These are phyloP conservation scores for Hymenoscyphus occultus DNA, from an alignment of 2,329 filamentous ascomycete species.

Conservation along the genomic window DNA sequence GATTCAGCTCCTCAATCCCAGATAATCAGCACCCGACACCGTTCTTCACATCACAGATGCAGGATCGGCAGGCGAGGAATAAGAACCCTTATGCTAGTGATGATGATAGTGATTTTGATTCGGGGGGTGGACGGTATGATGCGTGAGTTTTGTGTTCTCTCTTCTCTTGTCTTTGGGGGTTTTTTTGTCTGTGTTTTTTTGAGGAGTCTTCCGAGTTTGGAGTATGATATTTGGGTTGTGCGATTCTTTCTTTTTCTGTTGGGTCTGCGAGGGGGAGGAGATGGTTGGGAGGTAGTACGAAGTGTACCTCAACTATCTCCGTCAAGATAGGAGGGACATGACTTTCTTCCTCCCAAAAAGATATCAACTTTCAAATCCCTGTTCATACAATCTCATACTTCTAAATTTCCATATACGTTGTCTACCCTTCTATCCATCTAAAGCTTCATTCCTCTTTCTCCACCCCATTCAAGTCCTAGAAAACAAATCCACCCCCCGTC, in stretches of 20 bases:
- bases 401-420: no score
- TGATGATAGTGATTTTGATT: slow-evolving; percentile 31
- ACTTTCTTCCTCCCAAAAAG: no score
- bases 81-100: slow-evolving; percentile 49
- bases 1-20: not conserved
- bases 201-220: not conserved
- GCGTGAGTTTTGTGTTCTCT: slow-evolving; percentile 12
- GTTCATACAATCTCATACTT: no score
- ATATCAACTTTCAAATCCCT: no score
- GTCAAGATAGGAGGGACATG: no score
- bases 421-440: not conserved
- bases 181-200: not conserved
- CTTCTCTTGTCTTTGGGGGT: not conserved
- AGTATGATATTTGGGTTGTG: not conserved
- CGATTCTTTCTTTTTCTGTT: no score
- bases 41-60: slow-evolving; percentile 49
- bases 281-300: no score
- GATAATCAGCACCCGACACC: not conserved
- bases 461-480: not conserved
- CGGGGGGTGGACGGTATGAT: slow-evolving; percentile 21
- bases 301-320: no score
- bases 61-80: slow-evolving; percentile 57
- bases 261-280: no score
- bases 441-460: not conserved
- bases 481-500: not conserved